Evolutionary conservation across 108 stramenopile species (phyloP).

Genomic region (Pseudonitzschia multiseries): DNA sequence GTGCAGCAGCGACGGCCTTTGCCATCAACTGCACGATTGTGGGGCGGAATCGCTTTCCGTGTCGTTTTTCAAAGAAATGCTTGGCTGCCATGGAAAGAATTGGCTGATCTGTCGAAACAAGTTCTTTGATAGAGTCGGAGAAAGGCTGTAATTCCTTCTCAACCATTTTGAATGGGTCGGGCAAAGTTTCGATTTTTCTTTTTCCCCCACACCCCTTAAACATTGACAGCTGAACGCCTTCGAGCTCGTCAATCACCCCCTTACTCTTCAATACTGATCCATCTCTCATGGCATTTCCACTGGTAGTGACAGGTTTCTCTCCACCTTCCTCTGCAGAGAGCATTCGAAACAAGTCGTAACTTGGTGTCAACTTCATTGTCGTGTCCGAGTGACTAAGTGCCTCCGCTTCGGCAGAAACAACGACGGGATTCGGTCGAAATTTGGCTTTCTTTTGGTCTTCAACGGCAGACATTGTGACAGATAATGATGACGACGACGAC

Average conservation of each 20-base stretch:
- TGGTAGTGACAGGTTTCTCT: slow-evolving; percentile 40
- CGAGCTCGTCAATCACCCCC: slow-evolving; percentile 53
- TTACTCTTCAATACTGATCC: slow-evolving; percentile 43
- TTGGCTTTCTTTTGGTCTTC: slow-evolving; percentile 29
- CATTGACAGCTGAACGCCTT: slow-evolving; percentile 52
- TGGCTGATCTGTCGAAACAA: slow-evolving; percentile 96
- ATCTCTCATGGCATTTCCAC: slow-evolving; percentile 76
- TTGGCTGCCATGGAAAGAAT: slow-evolving; percentile 96
- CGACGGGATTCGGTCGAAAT: slow-evolving; percentile 65
- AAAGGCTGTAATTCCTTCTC: slow-evolving; percentile 94
- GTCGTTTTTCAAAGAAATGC: slow-evolving; percentile 97
- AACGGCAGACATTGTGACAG: slow-evolving; percentile 38
- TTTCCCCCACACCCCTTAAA: slow-evolving; percentile 61
- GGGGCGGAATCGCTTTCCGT: slow-evolving; percentile 95
- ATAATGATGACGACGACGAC: slow-evolving; percentile 12
- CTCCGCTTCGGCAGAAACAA: slow-evolving; percentile 81
- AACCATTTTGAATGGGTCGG: slow-evolving; percentile 87
- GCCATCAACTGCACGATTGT: slow-evolving; percentile 93
- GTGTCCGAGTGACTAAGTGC: slow-evolving; percentile 81
- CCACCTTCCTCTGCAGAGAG: slow-evolving; percentile 78
- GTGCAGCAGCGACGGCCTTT: slow-evolving; percentile 79
- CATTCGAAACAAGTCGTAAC: slow-evolving; percentile 82
- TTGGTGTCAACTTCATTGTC: slow-evolving; percentile 86
- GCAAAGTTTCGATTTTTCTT: slow-evolving; percentile 66
- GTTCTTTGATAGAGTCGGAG: slow-evolving; percentile 92